Base-by-base conservation (phyloP, 2,329 filamentous ascomycete species). In the Juglanconis sp. region DNA sequence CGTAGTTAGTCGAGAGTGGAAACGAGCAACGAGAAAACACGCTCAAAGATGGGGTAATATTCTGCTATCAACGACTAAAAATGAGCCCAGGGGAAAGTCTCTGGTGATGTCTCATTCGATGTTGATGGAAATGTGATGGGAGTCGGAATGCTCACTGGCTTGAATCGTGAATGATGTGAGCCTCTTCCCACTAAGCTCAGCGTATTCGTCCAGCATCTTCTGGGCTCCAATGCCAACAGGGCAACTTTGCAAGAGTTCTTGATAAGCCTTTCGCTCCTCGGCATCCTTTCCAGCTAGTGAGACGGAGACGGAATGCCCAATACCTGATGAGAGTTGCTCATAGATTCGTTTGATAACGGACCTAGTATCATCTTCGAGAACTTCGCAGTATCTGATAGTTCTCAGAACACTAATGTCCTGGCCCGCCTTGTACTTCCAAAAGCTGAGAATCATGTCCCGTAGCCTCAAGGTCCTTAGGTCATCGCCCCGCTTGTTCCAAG, bases 401-500 rank as follows among this genome's bases (percentile, higher is more conserved):
- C 47, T 34, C 24, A 44, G 38, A 3, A 11, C 30, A 9, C 11
- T 15, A 35, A n/a, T 15, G 13, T 31, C 24, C 11, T 32, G 24
- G 11, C 52, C 30, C 3, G 17, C 17, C 15, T 44, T 44, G 31
- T 36, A 30, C 10, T n/a, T 24, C 42, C 53, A 56, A 34, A 48
- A 47, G 42, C 53, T 54, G 10, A 54, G 24, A 24, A 54, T 44
- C 36, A 54, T 54, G 40, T 54, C 52, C 13, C 52, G 52, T 3
- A 54, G 11, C 9, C 31, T 24, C 24, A 44, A 32, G 11, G 8
- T 7, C 30, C 36, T 32, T 30, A n/a, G 17, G 11, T 32, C 17
- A 30, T 54, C 52, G n/a, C 34, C 24, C 8, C 52, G 17, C 1
- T 34, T 5, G 36, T 54, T 54, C 36, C 38, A 34, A 9, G 36